Percentiles rank a stretch among this genome's conserved stretches.
Conservation (phyloP, 1,284 basidiomycete genomes). For the Sporisorium iseilematis-ciliati region DNA sequence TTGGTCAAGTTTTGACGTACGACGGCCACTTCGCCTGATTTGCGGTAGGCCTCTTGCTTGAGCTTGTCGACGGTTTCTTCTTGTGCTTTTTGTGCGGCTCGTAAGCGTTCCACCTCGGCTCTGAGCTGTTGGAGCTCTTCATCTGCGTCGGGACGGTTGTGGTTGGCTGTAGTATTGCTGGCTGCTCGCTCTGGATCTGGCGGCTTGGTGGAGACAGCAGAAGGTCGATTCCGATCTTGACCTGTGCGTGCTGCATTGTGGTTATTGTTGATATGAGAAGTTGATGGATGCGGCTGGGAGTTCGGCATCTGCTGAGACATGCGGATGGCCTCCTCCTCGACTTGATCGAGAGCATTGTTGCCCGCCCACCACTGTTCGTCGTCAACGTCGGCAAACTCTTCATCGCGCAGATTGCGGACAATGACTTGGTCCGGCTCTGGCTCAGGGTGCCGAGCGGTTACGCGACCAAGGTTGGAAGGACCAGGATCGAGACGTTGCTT, state of each 20-base stretch:
- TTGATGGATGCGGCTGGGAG: conserved; percentile 14
- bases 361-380: conserved; percentile 49
- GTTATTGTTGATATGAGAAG: conserved; percentile 1
- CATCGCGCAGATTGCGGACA: conserved; percentile 36
- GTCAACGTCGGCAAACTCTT: conserved; percentile 40
- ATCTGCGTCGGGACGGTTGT: not conserved
- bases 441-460: conserved; percentile 6
- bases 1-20: conserved; percentile 58
- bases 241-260: not conserved
- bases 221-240: not conserved
- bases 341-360: conserved; percentile 45
- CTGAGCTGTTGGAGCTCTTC: conserved; percentile 33
- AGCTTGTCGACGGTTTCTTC: conserved; percentile 49
- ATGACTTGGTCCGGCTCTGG: conserved; percentile 44
- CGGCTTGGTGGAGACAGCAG: conserved; percentile 9
- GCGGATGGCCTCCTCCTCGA: conserved; percentile 49
- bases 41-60: conserved; percentile 47
- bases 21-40: conserved; percentile 57
- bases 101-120: conserved; percentile 40
- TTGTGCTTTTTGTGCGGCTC: conserved; percentile 40
- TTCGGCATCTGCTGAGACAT: conserved; percentile 47
- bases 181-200: conserved; percentile 16
- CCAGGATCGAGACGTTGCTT: conserved; percentile 37
- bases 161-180: not conserved
- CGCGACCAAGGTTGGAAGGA: conserved; percentile 23